Base-by-base conservation (phyloP, 495 filamentous ascomycete genomes). In the Pyrenula aspistea region DNA sequence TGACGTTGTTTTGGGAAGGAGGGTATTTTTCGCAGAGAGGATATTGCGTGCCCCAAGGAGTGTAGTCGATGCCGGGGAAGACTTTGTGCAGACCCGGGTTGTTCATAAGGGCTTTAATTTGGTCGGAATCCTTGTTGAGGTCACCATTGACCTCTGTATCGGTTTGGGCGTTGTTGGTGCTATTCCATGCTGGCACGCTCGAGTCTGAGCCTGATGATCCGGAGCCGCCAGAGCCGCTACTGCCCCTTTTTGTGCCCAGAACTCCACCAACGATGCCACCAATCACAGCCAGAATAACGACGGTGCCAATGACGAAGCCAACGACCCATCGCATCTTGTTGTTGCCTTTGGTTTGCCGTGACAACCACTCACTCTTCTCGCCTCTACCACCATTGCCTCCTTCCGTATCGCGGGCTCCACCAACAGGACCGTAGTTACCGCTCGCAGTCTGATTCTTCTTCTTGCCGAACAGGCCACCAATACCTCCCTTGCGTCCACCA, bases 21-120 rank as follows among this genome's bases (percentile, higher is more conserved):
- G 88, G 87, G 63, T 84, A 78, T 56, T 76, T 73, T 47, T 92
- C 59, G 70, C 93, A 98, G 2, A 85, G 84, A 10, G 93, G 93
- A 61, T 92, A 96, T 64, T 95, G 90, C 0, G 89, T 82, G 64
- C 91, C 87, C 68, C 92, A 81, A 0, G 93, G 91, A 0, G 92
- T 97, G 65, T 98, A 98, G 69, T 96, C 93, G 60, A 98, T 86
- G n/a, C 91, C 93, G 0, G 89, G 88, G 66, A 98, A 96, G 11
- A 97, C 91, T 67, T 89, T 94, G 71, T 95, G 88, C 12, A 98
- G 76, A 59, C 88, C 69, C 0, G 68, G 59, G 67, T 96, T 96
- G 62, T 84, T 83, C 78, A 97, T 77, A 12, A 96, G 73, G 2
- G 74, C 75, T 68, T 92, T 77, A 68, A 97, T 95, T 72, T 96